These are phyloP conservation scores for Vanrija sp. DNA, from an alignment of 1,284 basidiomycete genomes.

Conservation along the genomic window DNA sequence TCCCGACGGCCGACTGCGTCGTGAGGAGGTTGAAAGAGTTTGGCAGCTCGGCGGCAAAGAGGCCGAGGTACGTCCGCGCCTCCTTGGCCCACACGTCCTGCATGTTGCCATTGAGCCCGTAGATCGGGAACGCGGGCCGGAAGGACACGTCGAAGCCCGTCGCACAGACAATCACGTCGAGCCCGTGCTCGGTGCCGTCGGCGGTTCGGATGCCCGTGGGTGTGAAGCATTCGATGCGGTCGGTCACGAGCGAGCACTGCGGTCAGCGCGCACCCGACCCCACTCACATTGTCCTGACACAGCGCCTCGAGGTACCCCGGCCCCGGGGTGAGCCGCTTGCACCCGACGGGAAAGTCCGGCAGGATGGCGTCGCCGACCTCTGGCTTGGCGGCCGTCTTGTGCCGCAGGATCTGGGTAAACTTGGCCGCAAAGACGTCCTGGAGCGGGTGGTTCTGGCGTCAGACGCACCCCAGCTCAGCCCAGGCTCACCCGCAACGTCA, in stretches of 20 bases:
- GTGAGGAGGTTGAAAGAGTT: slow-evolving; percentile 19
- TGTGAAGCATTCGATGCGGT: slow-evolving; percentile 20
- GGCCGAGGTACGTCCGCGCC: slow-evolving; percentile 29
- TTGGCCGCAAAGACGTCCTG: slow-evolving; percentile 2
- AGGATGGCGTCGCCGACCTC: slow-evolving; percentile 22
- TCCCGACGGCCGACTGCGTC: slow-evolving; percentile 3
- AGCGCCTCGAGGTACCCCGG: slow-evolving; percentile 42
- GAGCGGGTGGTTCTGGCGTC: background rate
- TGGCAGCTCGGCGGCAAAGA: slow-evolving; percentile 32
- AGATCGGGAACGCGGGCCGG: slow-evolving; percentile 30
- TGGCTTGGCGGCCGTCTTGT: slow-evolving; percentile 14
- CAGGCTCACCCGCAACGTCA: slow-evolving; percentile 17
- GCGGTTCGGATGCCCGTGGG: slow-evolving; percentile 21
- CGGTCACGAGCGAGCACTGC: slow-evolving; percentile 16
- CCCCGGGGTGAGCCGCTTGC: slow-evolving; percentile 38
- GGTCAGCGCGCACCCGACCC: background rate
- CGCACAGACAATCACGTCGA: slow-evolving; percentile 32
- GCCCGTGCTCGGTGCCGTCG: slow-evolving; percentile 22
- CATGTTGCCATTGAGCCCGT: slow-evolving; percentile 24
- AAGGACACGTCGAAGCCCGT: slow-evolving; percentile 35
- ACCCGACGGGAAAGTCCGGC: slow-evolving; percentile 30
- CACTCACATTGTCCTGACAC: slow-evolving; percentile 27
- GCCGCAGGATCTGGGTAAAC: slow-evolving; percentile 19
- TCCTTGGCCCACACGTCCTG: slow-evolving; percentile 31
- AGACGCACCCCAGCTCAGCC: slow-evolving; percentile 10